phyloP scores from a whole-genome alignment of 139 green algal species.

The Gonium pectorale region DNA sequence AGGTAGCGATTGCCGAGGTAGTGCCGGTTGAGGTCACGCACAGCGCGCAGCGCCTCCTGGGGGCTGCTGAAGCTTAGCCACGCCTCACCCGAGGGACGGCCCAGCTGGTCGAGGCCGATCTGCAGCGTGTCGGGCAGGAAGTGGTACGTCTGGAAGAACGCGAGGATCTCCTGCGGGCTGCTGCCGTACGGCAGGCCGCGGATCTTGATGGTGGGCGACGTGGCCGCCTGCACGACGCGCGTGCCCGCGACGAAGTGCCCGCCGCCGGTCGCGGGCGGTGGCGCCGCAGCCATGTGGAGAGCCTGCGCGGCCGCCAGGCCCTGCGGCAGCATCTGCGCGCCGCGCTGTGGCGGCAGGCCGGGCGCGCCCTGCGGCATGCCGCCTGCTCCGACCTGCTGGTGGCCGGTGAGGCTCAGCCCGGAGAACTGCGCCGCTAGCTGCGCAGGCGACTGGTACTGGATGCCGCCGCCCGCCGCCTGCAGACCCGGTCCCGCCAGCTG shows the following conservation, averaged over 20 bases:
- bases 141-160: slow-evolving; percentile 74
- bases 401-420: slow-evolving; percentile 7
- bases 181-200: slow-evolving; percentile 73
- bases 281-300: slow-evolving; percentile 16
- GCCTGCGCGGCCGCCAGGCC: background rate
- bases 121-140: slow-evolving; percentile 71
- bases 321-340: slow-evolving; percentile 19
- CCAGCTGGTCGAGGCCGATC: slow-evolving; percentile 70
- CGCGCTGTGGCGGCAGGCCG: background rate
- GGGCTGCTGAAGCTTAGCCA: slow-evolving; percentile 68
- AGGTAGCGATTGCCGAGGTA: slow-evolving; percentile 77
- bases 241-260: background rate
- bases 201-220: slow-evolving; percentile 55
- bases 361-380: slow-evolving; percentile 7
- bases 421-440: slow-evolving; percentile 40
- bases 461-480: too few relatives aligned
- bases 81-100: slow-evolving; percentile 68
- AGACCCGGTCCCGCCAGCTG: too few relatives aligned
- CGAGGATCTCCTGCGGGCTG: slow-evolving; percentile 53
- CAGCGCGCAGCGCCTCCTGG: slow-evolving; percentile 64
- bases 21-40: slow-evolving; percentile 73
- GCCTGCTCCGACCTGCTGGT: slow-evolving; percentile 9
- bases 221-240: slow-evolving; percentile 38
- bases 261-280: background rate
- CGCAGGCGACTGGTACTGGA: slow-evolving; percentile 14